Conservation (phyloP, 805 yeast genomes). For the Metschnikowia peoriensis region DNA sequence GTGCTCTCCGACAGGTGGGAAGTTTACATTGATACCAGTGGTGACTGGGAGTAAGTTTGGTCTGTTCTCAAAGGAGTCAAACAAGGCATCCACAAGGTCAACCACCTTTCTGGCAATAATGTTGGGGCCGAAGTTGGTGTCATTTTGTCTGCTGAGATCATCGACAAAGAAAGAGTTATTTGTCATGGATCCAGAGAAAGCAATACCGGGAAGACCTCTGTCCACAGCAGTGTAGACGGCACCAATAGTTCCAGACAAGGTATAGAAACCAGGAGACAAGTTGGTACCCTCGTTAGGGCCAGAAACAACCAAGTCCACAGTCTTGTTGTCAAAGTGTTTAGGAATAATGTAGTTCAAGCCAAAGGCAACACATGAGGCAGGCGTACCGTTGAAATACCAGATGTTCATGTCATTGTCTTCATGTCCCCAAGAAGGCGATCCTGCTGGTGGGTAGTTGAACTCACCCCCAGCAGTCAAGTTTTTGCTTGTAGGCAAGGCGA, state of each 20-base stretch:
- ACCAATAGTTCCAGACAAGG: constrained; percentile 27
- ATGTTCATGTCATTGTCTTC: constrained; percentile 37
- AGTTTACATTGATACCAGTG: constrained; percentile 27
- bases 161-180: constrained; percentile 29
- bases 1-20: constrained; percentile 22
- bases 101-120: constrained; percentile 27
- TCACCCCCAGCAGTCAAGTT: constrained; percentile 45
- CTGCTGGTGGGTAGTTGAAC: constrained; percentile 45
- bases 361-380: constrained; percentile 26
- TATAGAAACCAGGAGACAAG: constrained; percentile 28
- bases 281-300: constrained; percentile 33
- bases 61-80: constrained; percentile 16
- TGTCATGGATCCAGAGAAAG: constrained; percentile 26
- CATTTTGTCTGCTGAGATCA: constrained; percentile 18
- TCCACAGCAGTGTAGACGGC: constrained; percentile 26
- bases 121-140: constrained; percentile 23
- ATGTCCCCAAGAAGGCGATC: constrained; percentile 57
- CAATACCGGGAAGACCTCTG: constrained; percentile 27
- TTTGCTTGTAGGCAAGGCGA: constrained; percentile 39
- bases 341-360: constrained; percentile 28
- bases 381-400: constrained; percentile 32
- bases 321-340: constrained; percentile 18
- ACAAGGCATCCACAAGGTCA: constrained; percentile 21
- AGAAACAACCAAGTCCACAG: constrained; percentile 26
- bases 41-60: constrained; percentile 20